A percentile compares a stretch with the other conserved stretches of the same genome.
Evolutionary conservation across 2,329 filamentous ascomycete species (phyloP).

Genomic region (Colletotrichum filicis): DNA sequence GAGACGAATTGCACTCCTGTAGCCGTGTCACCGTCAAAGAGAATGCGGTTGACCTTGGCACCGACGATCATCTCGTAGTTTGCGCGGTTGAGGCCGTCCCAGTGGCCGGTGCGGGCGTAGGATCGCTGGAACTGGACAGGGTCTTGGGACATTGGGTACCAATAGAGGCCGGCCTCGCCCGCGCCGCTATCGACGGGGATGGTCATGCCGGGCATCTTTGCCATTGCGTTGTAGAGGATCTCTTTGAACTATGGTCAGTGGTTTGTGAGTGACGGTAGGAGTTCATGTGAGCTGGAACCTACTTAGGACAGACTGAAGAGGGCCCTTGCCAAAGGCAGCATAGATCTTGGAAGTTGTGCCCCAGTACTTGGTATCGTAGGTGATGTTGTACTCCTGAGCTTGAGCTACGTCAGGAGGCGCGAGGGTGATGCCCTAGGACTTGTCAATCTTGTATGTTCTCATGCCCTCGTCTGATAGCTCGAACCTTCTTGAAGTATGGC

Average conservation of each 20-base stretch:
- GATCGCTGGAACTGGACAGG: constrained; percentile 37
- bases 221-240: constrained; percentile 40
- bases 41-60: constrained; percentile 38
- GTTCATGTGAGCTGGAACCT: neutral
- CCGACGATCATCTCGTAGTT: constrained; percentile 42
- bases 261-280: neutral
- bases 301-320: constrained; percentile 35
- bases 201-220: constrained; percentile 40
- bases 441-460: neutral
- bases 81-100: constrained; percentile 38
- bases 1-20: constrained; percentile 43
- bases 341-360: constrained; percentile 36
- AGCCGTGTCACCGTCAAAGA: constrained; percentile 39
- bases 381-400: constrained; percentile 37
- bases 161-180: constrained; percentile 42
- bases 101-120: constrained; percentile 42
- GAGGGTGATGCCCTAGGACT: constrained; percentile 35
- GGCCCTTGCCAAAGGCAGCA: constrained; percentile 33
- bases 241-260: constrained; percentile 8
- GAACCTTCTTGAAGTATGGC: constrained; percentile 57
- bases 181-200: constrained; percentile 40
- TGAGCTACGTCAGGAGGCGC: constrained; percentile 33
- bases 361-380: constrained; percentile 37
- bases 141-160: constrained; percentile 40
- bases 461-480: neutral